Evolutionary conservation across 2,329 filamentous ascomycete species (phyloP), one percentile per base, ranked within the genome.

Genomic region (Fusarium nurragi): DNA sequence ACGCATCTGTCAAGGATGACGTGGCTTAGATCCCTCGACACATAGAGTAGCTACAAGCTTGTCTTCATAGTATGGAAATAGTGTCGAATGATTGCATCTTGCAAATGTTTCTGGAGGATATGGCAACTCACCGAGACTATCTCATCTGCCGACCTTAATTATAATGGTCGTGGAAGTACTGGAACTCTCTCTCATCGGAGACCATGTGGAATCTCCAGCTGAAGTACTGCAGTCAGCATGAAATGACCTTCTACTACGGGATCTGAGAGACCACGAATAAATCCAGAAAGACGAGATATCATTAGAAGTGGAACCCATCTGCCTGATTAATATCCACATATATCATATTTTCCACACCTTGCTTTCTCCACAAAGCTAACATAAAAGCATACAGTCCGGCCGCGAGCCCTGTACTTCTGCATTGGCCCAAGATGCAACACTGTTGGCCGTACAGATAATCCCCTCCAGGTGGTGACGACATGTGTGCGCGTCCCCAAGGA

Each of bases 1-100:
- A 65, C 9, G 25, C 61, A 4, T 45, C 47, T 1, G 61, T 65
- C 0, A 65, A 51, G n/a, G 47, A 62, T 3, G 52, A 62, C 10
- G 58, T 47, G 0, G 4, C 45, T 7, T 37, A 54, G n/a, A 66
- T 66, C 2, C 36, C 65, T 0, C 22, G 43, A 16, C 37, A 66
- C 5, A 65, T 66, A 1, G 47, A 14, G 1, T 1, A 26, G 13
- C 51, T 66, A 6, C 56, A 62, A 16, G 48, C 47, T 5, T 47
- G 38, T 2, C 18, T 66, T 0, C 63, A 51, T 1, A 26, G 32
- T 4, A 39, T 26, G 0, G 21, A 53, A 2, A 2, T 32, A 5
- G 39, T 45, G 0, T 19, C 36, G 0, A 65, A 65, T 12, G 57
- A 62, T 1, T 54, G 16, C 5, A 38, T 59, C 16, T n/a, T 66